Percentiles rank a stretch among this genome's conserved stretches.
These are phyloP conservation scores for Pythium vanterpoolii DNA, from an alignment of 352 stramenopile genomes.

Conservation along the genomic window DNA sequence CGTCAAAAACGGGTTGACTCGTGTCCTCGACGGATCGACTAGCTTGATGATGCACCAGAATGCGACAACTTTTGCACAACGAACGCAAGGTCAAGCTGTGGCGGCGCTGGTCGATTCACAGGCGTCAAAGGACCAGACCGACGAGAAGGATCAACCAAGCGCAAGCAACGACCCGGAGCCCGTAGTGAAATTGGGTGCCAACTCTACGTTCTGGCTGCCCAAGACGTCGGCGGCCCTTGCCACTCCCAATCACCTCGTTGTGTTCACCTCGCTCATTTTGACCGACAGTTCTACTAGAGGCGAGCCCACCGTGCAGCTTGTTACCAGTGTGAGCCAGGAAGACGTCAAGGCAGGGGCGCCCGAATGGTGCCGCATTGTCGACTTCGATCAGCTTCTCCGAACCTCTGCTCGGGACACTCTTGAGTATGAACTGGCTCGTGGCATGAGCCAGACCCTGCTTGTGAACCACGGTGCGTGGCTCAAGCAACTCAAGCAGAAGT, in stretches of 20 bases:
- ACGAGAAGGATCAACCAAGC: background rate
- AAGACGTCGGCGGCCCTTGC: background rate
- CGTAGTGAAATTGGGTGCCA: background rate
- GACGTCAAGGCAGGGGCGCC: conserved; percentile 15
- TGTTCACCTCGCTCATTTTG: conserved; percentile 15
- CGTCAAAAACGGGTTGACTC: conserved; percentile 10
- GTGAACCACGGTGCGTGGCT: conserved; percentile 6
- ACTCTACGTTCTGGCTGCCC: background rate
- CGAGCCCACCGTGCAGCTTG: conserved; percentile 12
- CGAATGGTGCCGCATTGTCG: conserved; percentile 12
- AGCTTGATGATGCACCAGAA: background rate
- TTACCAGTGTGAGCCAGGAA: conserved; percentile 1
- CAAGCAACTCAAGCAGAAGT: background rate
- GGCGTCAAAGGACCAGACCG: background rate
- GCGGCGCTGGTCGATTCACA: background rate
- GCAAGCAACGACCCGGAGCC: background rate
- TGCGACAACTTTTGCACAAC: background rate
- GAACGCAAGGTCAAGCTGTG: background rate
- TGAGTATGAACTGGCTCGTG: background rate
- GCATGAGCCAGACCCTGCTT: background rate
- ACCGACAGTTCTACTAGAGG: conserved; percentile 3
- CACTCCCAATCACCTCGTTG: background rate
- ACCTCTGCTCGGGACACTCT: background rate
- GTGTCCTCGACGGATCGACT: conserved; percentile 10
- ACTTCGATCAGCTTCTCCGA: conserved; percentile 3